Evolutionary conservation across 23 red algal genomes (phyloP).

Genomic region (Pyropia haitanensis): DNA sequence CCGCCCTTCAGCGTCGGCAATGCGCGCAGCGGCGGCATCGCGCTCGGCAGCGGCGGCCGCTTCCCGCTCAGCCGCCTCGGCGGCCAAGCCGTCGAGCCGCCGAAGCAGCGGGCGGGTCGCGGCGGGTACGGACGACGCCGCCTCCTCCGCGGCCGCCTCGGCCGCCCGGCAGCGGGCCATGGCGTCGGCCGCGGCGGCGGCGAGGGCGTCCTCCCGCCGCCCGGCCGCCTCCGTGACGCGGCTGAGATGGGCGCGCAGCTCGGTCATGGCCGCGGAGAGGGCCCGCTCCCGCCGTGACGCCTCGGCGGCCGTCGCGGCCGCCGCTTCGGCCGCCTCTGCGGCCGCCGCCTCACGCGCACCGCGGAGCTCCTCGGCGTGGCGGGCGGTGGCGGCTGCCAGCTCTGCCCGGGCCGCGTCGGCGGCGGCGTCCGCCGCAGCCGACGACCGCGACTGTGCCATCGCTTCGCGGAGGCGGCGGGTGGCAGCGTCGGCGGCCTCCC

Average conservation of each 20-base stretch:
- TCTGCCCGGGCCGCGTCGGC: slow-evolving; percentile 43
- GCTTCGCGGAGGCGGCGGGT: slow-evolving; percentile 27
- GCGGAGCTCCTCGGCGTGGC: slow-evolving; percentile 39
- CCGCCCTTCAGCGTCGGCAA: not conserved
- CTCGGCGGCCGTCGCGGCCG: slow-evolving; percentile 11
- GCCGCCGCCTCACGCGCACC: slow-evolving; percentile 9
- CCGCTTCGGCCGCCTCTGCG: slow-evolving; percentile 19
- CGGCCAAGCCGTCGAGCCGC: slow-evolving; percentile 62
- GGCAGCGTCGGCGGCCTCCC: slow-evolving; percentile 17
- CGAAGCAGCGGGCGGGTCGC: slow-evolving; percentile 63
- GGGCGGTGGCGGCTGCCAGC: slow-evolving; percentile 45
- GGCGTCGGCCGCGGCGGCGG: slow-evolving; percentile 38
- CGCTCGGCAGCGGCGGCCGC: slow-evolving; percentile 26
- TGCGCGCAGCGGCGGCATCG: slow-evolving; percentile 5
- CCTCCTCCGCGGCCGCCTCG: slow-evolving; percentile 58
- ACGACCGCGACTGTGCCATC: slow-evolving; percentile 29
- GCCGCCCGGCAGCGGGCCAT: slow-evolving; percentile 17
- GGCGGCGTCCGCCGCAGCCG: slow-evolving; percentile 27
- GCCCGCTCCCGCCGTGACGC: slow-evolving; percentile 5
- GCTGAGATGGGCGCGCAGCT: slow-evolving; percentile 42
- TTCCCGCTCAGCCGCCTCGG: slow-evolving; percentile 27
- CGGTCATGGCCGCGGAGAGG: slow-evolving; percentile 41
- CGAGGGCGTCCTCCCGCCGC: slow-evolving; percentile 37
- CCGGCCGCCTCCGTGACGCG: slow-evolving; percentile 34
- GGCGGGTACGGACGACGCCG: slow-evolving; percentile 43